Evolutionary conservation across 208 protist genomes (phyloP), one percentile per base, ranked within the genome.

Genomic region (Balamuthia mandrillaris): DNA sequence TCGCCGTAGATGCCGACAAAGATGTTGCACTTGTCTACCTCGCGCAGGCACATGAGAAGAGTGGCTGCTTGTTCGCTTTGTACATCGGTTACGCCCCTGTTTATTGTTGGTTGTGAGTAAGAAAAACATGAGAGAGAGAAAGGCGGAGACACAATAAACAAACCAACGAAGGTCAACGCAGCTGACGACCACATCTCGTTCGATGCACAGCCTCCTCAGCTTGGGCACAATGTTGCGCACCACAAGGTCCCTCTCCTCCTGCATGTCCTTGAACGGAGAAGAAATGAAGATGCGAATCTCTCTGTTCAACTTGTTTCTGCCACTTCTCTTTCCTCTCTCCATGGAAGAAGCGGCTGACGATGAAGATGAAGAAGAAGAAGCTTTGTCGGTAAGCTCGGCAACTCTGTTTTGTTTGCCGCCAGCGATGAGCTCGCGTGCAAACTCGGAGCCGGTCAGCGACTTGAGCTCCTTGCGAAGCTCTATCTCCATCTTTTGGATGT

Each of bases 191-290:
- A 91, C 74, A 42, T 91, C 88, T 21, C 85, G 49, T 39, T 89
- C 79, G 24, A 77, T 88, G 29, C 88, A 91, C 12, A 91, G 27
- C 31, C 82, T 91, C 21, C 86, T 5, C 45, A 91, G 61, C 58
- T 89, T 89, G 10, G 88, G 88, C 18, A 91, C 89, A 21, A 89
- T 65, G 27, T 74, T 60, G 21, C 86, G 85, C 14, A 91, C 88
- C 6, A 91, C 78, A 37, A 74, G 45, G 18, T 91, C 88, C 47
- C 88, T 84, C 47, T 91, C 88, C 49, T 84, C 61, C 24, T 85
- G 29, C 88, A 91, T 91, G 35, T 91, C 88, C 33, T 82, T 91
- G 31, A 91, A 91, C 24, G 88, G 88, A n/a, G 86, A 89, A 3
- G 58, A 72, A n/a, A 91, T 70, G 42, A 91, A 91, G n/a, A 91